Evolutionary conservation across 2,329 filamentous ascomycete genomes (phyloP).

Genomic region (Pseudogymnoascus sp.): DNA sequence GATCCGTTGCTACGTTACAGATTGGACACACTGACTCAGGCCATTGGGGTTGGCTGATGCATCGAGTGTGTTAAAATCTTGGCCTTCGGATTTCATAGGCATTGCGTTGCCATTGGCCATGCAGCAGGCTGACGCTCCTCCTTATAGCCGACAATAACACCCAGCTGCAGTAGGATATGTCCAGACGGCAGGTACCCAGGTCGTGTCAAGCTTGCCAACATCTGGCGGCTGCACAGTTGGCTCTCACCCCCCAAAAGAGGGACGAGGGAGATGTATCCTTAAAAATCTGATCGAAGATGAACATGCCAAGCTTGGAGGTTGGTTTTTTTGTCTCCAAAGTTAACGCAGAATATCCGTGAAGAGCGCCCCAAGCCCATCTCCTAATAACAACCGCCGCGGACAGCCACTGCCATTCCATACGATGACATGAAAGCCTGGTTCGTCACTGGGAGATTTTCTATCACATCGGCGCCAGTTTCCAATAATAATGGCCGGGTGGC

Average conservation of each 20-base stretch:
- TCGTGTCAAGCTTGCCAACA: neutral
- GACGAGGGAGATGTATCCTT: neutral
- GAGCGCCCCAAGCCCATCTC: no score
- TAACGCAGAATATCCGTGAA: neutral
- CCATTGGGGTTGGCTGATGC: neutral
- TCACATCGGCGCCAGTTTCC: neutral
- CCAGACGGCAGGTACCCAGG: neutral
- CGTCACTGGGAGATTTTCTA: conserved; percentile 13
- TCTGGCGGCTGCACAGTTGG: neutral
- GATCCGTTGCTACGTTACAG: neutral
- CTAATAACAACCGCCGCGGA: neutral
- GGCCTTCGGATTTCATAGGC: no score
- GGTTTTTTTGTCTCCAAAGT: neutral
- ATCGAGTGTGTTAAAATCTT: no score
- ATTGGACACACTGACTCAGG: neutral
- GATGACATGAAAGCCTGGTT: neutral
- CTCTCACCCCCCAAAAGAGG: neutral
- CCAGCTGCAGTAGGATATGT: neutral
- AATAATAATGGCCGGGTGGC: neutral
- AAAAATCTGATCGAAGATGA: neutral
- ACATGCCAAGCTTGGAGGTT: neutral
- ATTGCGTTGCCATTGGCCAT: neutral
- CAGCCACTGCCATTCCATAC: neutral
- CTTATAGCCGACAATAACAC: neutral
- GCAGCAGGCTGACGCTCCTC: neutral